A percentile compares a stretch with the other conserved stretches of the same genome.
These are phyloP conservation scores for Tephrocybe sp. DNA, from an alignment of 768 basidiomycete genomes.

Conservation along the genomic window DNA sequence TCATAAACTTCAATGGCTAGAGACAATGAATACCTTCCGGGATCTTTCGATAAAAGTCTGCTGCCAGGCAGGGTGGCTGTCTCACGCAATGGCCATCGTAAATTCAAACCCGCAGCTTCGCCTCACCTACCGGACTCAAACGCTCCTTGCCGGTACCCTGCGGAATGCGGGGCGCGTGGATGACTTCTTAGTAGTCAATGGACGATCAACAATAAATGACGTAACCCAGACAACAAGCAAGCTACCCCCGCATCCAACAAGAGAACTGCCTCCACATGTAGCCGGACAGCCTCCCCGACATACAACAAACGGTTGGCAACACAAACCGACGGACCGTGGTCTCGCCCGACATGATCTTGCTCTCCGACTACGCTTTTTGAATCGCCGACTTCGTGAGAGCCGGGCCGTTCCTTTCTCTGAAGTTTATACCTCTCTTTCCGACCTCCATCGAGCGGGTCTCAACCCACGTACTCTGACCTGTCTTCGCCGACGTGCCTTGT, in stretches of 20 bases:
- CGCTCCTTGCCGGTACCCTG: conserved; percentile 7
- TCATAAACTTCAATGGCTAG: background rate
- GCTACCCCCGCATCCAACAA: too few relatives aligned
- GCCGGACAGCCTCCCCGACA: too few relatives aligned
- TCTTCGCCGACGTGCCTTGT: conserved; percentile 10
- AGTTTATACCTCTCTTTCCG: conserved; percentile 6
- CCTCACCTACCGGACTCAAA: conserved; percentile 8
- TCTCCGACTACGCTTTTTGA: conserved; percentile 6
- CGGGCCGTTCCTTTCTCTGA: background rate
- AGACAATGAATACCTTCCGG: conserved; percentile 5
- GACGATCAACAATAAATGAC: too few relatives aligned
- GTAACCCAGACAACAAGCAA: too few relatives aligned
- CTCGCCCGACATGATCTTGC: conserved; percentile 3
- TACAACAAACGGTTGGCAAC: background rate
- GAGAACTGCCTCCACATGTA: too few relatives aligned
- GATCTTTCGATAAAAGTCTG: conserved; percentile 13
- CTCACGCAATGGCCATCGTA: conserved; percentile 10
- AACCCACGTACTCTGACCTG: background rate
- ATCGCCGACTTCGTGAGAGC: background rate
- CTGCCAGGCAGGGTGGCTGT: conserved; percentile 17
- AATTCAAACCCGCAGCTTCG: conserved; percentile 2
- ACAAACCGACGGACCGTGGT: background rate
- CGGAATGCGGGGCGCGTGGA: background rate
- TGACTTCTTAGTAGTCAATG: conserved; percentile 5
- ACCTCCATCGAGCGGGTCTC: conserved; percentile 7